A percentile compares a stretch with the other conserved stretches of the same genome.
These are phyloP conservation scores for Colletotrichum sp. DNA, from an alignment of 2,329 filamentous ascomycete species.

Conservation along the genomic window DNA sequence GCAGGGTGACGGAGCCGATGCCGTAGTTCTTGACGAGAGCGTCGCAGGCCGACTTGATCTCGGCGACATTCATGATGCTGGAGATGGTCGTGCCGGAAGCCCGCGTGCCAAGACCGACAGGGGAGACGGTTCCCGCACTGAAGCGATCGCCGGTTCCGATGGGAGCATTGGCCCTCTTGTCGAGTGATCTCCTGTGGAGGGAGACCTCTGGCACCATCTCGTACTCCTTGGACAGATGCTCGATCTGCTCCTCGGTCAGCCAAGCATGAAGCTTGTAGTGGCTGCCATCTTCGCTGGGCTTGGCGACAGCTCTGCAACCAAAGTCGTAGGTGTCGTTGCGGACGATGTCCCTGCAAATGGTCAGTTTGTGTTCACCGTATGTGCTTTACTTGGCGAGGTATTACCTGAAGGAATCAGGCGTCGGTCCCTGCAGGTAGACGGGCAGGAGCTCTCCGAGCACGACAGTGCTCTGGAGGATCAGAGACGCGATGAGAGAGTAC, in stretches of 20 bases:
- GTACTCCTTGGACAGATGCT: slow-evolving; percentile 10
- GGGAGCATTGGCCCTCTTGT: slow-evolving; percentile 22
- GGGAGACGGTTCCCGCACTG: slow-evolving; percentile 19
- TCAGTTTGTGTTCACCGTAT: neutral
- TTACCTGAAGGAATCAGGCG: slow-evolving; percentile 8
- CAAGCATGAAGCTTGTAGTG: slow-evolving; percentile 16
- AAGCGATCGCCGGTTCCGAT: slow-evolving; percentile 36
- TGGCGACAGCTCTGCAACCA: slow-evolving; percentile 13
- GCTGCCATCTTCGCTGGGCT: slow-evolving; percentile 7
- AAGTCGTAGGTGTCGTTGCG: slow-evolving; percentile 17
- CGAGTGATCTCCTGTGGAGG: neutral
- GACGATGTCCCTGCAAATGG: neutral
- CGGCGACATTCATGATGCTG: slow-evolving; percentile 49
- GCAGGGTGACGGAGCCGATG: slow-evolving; percentile 45
- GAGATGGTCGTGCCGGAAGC: slow-evolving; percentile 30
- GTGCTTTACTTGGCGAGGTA: neutral
- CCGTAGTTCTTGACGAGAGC: slow-evolving; percentile 46
- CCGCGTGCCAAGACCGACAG: slow-evolving; percentile 35
- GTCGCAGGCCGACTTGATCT: slow-evolving; percentile 48
- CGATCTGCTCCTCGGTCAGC: slow-evolving; percentile 14
- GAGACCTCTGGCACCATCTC: slow-evolving; percentile 3
- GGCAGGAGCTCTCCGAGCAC: slow-evolving; percentile 9
- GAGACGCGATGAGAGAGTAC: slow-evolving; percentile 12
- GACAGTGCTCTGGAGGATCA: slow-evolving; percentile 5
- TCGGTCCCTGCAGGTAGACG: slow-evolving; percentile 1